Conservation (phyloP, 2,329 filamentous ascomycete species). For the Scedosporium minutisporum region DNA sequence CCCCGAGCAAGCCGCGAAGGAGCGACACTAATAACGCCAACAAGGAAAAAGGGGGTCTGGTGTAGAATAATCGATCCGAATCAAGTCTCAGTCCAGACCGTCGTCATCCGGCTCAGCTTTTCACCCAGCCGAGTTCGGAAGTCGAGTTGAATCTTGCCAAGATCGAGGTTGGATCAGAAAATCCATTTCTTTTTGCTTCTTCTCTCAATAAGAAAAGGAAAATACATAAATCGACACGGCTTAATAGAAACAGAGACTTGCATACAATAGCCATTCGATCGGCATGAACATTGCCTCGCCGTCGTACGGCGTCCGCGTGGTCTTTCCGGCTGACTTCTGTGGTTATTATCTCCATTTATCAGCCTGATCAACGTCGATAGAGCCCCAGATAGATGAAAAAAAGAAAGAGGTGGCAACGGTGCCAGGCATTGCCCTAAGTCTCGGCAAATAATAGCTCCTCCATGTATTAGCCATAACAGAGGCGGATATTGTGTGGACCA, state of each 20-base stretch:
- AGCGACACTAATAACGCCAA: not conserved
- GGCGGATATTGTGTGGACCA: too few species aligned
- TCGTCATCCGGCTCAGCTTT: not conserved
- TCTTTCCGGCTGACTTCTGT: not conserved
- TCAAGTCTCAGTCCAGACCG: not conserved
- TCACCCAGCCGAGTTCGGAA: too few species aligned
- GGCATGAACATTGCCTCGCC: not conserved
- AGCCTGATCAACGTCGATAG: not conserved
- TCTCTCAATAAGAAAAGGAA: not conserved
- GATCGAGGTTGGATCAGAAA: not conserved
- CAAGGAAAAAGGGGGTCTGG: not conserved
- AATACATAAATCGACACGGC: not conserved
- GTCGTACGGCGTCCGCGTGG: not conserved
- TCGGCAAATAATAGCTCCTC: not conserved
- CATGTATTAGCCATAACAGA: too few species aligned
- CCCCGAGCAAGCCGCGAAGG: not conserved
- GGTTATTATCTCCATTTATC: not conserved
- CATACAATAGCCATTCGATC: not conserved
- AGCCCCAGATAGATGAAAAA: slow-evolving; percentile 5
- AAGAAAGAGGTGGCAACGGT: not conserved
- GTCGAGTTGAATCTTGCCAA: not conserved
- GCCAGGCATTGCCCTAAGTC: not conserved
- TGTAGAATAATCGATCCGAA: not conserved
- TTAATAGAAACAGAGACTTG: not conserved
- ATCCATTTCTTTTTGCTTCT: not conserved